phyloP scores from a whole-genome alignment of 768 basidiomycete genomes.

The Phanerochaete carnosa region DNA sequence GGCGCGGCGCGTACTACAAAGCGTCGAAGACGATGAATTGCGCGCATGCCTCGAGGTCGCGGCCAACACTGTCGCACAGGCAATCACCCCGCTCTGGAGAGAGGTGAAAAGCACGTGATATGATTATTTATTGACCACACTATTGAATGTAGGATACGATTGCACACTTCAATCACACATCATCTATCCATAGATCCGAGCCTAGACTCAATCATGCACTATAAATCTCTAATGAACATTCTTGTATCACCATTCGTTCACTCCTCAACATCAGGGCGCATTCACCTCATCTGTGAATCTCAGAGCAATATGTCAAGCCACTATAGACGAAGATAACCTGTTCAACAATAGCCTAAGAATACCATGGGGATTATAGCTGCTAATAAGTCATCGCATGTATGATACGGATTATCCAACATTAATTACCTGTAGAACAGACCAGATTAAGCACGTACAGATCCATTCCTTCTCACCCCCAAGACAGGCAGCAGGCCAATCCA shows the following conservation, averaged over 20 bases:
- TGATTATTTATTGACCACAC: neutral
- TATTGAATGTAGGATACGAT: neutral
- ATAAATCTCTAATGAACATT: neutral
- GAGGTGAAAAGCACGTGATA: neutral
- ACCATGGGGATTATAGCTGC: too few species aligned
- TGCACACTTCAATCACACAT: neutral
- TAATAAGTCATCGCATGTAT: too few species aligned
- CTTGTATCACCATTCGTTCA: neutral
- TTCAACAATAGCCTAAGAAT: too few species aligned
- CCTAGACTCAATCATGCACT: neutral
- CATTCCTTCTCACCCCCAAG: too few species aligned
- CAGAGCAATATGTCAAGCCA: too few species aligned
- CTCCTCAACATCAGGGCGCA: too few species aligned
- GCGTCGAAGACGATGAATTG: slow-evolving; percentile 54
- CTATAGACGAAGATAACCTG: too few species aligned
- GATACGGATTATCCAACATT: too few species aligned
- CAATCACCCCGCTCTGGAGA: slow-evolving; percentile 59
- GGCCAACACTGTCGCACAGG: slow-evolving; percentile 68
- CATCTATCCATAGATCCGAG: neutral
- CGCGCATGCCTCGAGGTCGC: slow-evolving; percentile 65
- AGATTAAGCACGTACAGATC: too few species aligned
- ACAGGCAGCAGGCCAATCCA: too few species aligned
- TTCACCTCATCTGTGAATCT: too few species aligned
- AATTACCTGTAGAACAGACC: too few species aligned
- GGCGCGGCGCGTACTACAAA: slow-evolving; percentile 57